These are phyloP conservation scores for Nothophoma quercina DNA, from an alignment of 2,329 filamentous ascomycete genomes.

Conservation along the genomic window DNA sequence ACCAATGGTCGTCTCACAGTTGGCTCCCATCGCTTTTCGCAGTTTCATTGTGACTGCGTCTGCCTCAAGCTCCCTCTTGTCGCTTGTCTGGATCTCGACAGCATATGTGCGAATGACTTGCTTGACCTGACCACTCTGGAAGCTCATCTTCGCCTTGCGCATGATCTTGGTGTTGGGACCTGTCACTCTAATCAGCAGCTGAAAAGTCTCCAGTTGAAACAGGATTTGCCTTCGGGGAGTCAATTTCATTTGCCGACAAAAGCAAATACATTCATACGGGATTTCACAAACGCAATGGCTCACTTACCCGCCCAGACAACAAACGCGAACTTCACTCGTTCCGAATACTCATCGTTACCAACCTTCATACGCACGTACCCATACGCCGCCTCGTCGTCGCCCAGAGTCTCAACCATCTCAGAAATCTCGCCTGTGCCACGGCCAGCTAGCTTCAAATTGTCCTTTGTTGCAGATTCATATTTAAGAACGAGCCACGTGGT, in stretches of 20 bases:
- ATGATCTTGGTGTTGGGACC: conserved; percentile 66
- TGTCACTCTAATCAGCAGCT: conserved; percentile 14
- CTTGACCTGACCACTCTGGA: conserved; percentile 73
- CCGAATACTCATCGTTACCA: conserved; percentile 74
- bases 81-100: conserved; percentile 68
- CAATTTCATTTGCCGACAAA: too few relatives aligned
- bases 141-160: conserved; percentile 73
- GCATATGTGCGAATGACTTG: conserved; percentile 69
- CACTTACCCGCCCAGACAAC: conserved; percentile 72
- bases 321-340: conserved; percentile 72
- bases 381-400: conserved; percentile 69
- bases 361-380: conserved; percentile 67
- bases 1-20: conserved; percentile 62
- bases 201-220: background rate
- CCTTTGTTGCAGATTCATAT: conserved; percentile 57
- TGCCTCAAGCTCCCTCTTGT: conserved; percentile 68
- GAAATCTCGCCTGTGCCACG: conserved; percentile 68
- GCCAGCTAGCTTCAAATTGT: conserved; percentile 63
- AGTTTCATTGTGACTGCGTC: conserved; percentile 67
- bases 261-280: too few relatives aligned
- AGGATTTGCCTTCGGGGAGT: too few relatives aligned
- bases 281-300: background rate
- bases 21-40: conserved; percentile 72
- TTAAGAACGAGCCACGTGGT: conserved; percentile 74
- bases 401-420: conserved; percentile 65